A percentile compares a stretch with the other conserved stretches of the same genome.
These are phyloP conservation scores for Gossypium gossypioides DNA, from an alignment of 441 rosid species.

Conservation along the genomic window DNA sequence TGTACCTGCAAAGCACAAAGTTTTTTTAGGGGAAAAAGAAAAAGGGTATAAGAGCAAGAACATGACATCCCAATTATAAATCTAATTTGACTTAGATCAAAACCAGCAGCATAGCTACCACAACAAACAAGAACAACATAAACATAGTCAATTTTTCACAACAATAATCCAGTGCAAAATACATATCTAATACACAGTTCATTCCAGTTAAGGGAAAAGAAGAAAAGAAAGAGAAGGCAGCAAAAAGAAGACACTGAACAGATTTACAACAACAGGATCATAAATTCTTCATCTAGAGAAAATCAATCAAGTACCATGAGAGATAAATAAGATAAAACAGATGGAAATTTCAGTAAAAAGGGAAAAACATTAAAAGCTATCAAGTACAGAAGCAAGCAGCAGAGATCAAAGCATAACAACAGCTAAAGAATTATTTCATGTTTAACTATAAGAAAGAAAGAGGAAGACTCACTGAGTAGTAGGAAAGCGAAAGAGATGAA, in stretches of 20 bases:
- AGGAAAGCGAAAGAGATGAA: not conserved
- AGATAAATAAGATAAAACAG: not conserved
- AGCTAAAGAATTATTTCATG: not conserved
- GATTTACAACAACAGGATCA: not conserved
- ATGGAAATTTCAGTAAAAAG: not conserved
- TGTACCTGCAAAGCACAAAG: slow-evolving; percentile 13
- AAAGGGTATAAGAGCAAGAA: not conserved
- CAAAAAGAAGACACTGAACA: not conserved
- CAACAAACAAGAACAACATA: not conserved
- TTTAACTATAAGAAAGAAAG: not conserved
- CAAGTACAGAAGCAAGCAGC: not conserved
- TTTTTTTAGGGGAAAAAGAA: not conserved
- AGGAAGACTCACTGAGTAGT: not conserved
- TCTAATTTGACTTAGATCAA: not conserved
- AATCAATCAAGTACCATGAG: not conserved
- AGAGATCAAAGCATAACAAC: not conserved
- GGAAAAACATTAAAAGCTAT: not conserved
- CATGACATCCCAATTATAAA: not conserved
- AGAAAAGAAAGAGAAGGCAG: not conserved
- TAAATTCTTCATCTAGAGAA: not conserved
- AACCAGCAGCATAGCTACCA: not conserved
- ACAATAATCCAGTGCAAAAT: not conserved
- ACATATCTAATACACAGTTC: not conserved
- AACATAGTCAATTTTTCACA: not conserved
- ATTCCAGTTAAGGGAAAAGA: not conserved